phyloP scores from a whole-genome alignment of 495 filamentous ascomycete genomes.

The Podospora bellae-mahoneyi region DNA sequence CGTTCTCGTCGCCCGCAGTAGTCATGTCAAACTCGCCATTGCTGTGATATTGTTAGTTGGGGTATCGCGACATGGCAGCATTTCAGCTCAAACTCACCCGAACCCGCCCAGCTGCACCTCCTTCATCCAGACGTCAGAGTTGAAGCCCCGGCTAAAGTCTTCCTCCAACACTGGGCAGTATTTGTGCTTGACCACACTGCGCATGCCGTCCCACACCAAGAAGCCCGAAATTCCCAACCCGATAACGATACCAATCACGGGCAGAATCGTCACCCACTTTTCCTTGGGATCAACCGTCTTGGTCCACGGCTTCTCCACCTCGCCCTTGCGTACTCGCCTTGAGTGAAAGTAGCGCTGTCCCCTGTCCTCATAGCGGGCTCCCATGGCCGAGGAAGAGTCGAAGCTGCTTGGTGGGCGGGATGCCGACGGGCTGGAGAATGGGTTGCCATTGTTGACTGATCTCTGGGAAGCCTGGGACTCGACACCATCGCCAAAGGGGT shows the following conservation, averaged over 20 bases:
- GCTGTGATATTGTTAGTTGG: conserved; percentile 38
- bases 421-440: conserved; percentile 55
- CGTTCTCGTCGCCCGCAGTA: conserved; percentile 65
- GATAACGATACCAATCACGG: conserved; percentile 61
- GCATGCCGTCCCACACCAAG: conserved; percentile 67
- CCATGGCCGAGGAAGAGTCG: conserved; percentile 46
- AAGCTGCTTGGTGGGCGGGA: conserved; percentile 55
- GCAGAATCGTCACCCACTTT: conserved; percentile 82
- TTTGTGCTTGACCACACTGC: conserved; percentile 64
- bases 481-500: conserved; percentile 36
- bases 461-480: conserved; percentile 38
- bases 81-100: conserved; percentile 54
- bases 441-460: conserved; percentile 38
- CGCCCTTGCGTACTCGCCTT: conserved; percentile 64
- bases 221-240: conserved; percentile 65
- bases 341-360: conserved; percentile 69
- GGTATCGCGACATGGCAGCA: conserved; percentile 7
- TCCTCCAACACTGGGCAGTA: conserved; percentile 73
- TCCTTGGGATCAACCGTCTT: conserved; percentile 66
- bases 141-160: conserved; percentile 60
- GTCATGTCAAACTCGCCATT: conserved; percentile 79
- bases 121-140: conserved; percentile 65
- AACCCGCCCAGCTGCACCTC: conserved; percentile 80
- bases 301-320: conserved; percentile 68
- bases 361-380: conserved; percentile 26